Evolutionary conservation across 768 basidiomycete genomes (phyloP).

Genomic region (Tylopilus cervinicoccineus): DNA sequence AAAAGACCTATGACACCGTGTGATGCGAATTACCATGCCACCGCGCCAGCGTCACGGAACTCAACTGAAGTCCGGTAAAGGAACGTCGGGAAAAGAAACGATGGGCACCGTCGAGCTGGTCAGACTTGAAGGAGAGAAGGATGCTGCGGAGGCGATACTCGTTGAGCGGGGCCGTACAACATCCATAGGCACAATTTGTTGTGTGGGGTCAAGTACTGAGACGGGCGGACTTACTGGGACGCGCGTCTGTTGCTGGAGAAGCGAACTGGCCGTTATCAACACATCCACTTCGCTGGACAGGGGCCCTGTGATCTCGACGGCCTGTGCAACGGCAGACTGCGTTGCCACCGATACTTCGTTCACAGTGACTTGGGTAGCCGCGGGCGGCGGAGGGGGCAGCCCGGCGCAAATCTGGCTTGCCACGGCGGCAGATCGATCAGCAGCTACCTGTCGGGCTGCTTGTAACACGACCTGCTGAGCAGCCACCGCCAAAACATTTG

Average conservation of each 20-base stretch:
- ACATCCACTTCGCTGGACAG: slow-evolving; percentile 78
- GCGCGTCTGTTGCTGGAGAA: slow-evolving; percentile 44
- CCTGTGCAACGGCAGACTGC: slow-evolving; percentile 77
- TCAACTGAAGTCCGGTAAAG: slow-evolving; percentile 26
- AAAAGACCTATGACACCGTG: slow-evolving; percentile 27
- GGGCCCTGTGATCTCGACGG: slow-evolving; percentile 72
- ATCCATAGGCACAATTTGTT: slow-evolving; percentile 26
- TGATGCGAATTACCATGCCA: slow-evolving; percentile 7
- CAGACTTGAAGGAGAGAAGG: slow-evolving; percentile 23
- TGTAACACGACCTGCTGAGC: slow-evolving; percentile 80
- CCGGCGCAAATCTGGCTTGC: slow-evolving; percentile 40
- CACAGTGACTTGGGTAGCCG: slow-evolving; percentile 45
- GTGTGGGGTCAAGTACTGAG: slow-evolving; percentile 24
- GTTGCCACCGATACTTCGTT: slow-evolving; percentile 59
- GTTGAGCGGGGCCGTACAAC: slow-evolving; percentile 35
- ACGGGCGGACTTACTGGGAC: slow-evolving; percentile 25
- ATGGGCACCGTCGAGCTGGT: slow-evolving; percentile 15
- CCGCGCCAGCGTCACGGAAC: slow-evolving; percentile 17
- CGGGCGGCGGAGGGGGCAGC: slow-evolving; percentile 28
- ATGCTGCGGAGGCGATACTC: slow-evolving; percentile 24
- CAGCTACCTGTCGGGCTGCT: slow-evolving; percentile 60
- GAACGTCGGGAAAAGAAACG: slow-evolving; percentile 23
- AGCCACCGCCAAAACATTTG: slow-evolving; percentile 62
- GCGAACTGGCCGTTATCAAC: slow-evolving; percentile 61
- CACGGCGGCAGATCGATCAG: slow-evolving; percentile 45